Evolutionary conservation across 2,329 filamentous ascomycete species (phyloP), one percentile per base, ranked within the genome.

Genomic region (Zalaria sp.): DNA sequence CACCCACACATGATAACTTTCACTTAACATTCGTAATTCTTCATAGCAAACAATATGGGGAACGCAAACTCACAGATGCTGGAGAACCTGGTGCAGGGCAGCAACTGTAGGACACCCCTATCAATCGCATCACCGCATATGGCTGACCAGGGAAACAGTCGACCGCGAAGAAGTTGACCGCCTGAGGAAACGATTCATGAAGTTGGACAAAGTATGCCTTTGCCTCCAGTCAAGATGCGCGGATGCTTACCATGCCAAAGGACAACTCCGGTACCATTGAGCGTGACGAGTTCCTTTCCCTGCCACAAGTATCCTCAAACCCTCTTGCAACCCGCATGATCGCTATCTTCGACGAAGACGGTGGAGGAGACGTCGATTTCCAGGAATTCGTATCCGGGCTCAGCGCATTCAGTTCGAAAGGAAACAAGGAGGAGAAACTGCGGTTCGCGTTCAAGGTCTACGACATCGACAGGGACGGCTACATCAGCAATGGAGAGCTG

Each of bases 401-500:
- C 38, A 89, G 82, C 51, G 91, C 91, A 34, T 98, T 98, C 72
- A 91, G 83, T 60, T 88, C 83, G 66, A 96, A 95, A 68, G 91
- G 91, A 47, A 95, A 96, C 70, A 96, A 98, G 72, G 87, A 95
- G 66, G 89, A 98, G 69, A 98, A 98, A 71, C 75, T 96, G 50
- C 81, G 79, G 42, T 98, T 98, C 59, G 91, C 91, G 36, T 98
- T 98, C 77, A 94, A 95, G 65, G 91, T 98, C 47, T 98, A 98
- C 72, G 91, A 98, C 63, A 96, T 98, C 57, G 91, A 98, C 65
- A 85, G 91, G 46, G 91, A 98, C 63, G 91, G 91, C 25, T 98
- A 84, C 68, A 98, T 98, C 59, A 93, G 85, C 70, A 98, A 98
- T 64, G 91, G 91, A 56, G 91, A 98, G 71, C 76, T 98, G 40